Conservation (phyloP, 768 basidiomycete genomes). For the Amanita jacksonii region DNA sequence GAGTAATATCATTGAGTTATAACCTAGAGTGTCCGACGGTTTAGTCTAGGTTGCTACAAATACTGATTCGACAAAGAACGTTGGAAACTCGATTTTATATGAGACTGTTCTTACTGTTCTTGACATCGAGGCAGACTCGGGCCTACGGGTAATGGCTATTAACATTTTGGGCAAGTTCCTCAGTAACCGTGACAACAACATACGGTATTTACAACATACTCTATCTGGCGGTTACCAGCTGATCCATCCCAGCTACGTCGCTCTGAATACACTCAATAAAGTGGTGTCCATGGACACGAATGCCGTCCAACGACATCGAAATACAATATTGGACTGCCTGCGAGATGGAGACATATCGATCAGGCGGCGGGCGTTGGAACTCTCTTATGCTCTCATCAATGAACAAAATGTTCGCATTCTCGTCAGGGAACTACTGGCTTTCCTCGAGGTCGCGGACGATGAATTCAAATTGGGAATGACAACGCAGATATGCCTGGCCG, state of each 20-base stretch:
- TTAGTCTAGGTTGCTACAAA: constrained; percentile 89
- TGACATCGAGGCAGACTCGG: constrained; percentile 95
- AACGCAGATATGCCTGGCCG: constrained; percentile 91
- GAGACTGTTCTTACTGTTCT: constrained; percentile 95
- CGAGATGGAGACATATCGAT: constrained; percentile 99
- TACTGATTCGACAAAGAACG: constrained; percentile 95
- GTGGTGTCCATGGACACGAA: constrained; percentile 97
- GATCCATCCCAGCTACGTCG: constrained; percentile 70
- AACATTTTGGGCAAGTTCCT: constrained; percentile 98
- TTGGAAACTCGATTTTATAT: constrained; percentile 95
- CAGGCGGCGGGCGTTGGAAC: constrained; percentile 88
- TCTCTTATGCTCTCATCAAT: constrained; percentile 95
- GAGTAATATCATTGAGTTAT: neutral
- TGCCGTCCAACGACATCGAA: constrained; percentile 95
- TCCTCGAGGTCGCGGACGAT: constrained; percentile 96
- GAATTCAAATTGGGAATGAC: constrained; percentile 99
- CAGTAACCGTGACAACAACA: constrained; percentile 97
- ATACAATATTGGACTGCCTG: constrained; percentile 97
- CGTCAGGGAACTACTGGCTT: constrained; percentile 86
- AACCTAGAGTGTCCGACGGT: neutral
- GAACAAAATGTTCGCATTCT: constrained; percentile 90
- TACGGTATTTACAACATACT: constrained; percentile 54
- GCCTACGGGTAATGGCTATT: constrained; percentile 97
- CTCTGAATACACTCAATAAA: constrained; percentile 95
- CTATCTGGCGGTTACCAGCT: neutral